Conservation (phyloP, 768 basidiomycete species). For the Suillus lakei region DNA sequence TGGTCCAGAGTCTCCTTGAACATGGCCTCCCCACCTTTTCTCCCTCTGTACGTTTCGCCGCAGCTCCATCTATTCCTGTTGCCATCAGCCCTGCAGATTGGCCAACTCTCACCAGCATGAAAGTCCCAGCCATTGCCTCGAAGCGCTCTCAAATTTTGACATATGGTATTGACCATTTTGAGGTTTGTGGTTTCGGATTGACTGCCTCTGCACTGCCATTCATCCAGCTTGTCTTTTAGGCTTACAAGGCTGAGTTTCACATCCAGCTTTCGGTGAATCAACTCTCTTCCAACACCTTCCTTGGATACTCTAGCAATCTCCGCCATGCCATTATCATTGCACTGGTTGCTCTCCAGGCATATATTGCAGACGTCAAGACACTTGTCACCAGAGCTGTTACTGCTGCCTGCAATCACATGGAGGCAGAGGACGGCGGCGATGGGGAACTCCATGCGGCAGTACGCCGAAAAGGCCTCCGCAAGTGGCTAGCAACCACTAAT, state of each 20-base stretch:
- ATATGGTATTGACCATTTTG: neutral
- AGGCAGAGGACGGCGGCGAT: neutral
- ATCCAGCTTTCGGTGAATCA: neutral
- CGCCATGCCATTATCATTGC: neutral
- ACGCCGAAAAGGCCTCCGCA: neutral
- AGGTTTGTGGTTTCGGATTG: neutral
- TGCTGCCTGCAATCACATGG: neutral
- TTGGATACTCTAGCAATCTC: neutral
- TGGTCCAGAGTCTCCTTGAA: neutral
- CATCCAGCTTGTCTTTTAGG: neutral
- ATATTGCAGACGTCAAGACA: neutral
- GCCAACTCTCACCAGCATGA: too few relatives aligned
- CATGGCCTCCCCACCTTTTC: slow-evolving; percentile 2
- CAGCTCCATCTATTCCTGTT: neutral
- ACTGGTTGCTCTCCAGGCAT: neutral
- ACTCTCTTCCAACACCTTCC: too few relatives aligned
- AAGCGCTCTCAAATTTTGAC: neutral
- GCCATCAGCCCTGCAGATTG: neutral
- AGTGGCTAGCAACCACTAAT: neutral
- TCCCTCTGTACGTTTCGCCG: neutral
- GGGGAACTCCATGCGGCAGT: too few relatives aligned
- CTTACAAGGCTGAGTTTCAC: neutral
- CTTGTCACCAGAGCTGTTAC: neutral
- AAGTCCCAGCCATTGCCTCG: neutral
- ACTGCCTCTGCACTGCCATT: too few relatives aligned